These are phyloP conservation scores for Leptomonas pyrrhocoris DNA, from an alignment of 208 protist genomes.

Conservation along the genomic window DNA sequence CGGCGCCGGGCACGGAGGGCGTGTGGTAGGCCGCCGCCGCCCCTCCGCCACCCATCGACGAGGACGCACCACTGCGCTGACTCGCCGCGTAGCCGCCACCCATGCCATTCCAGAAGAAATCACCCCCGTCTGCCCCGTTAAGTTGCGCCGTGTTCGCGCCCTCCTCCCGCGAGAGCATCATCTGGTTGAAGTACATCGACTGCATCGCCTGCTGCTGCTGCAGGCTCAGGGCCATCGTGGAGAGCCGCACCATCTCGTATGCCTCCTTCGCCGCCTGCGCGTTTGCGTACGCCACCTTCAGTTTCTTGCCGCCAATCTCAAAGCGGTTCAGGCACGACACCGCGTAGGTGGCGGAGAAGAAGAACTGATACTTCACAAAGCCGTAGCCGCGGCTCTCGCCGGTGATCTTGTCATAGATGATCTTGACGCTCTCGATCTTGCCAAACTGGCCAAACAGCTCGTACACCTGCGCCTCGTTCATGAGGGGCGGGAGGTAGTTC, in stretches of 20 bases:
- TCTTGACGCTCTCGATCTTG: slow-evolving; percentile 84
- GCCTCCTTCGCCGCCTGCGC: slow-evolving; percentile 60
- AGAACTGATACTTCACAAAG: slow-evolving; percentile 86
- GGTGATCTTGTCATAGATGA: slow-evolving; percentile 87
- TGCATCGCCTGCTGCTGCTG: slow-evolving; percentile 67
- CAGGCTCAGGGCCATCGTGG: slow-evolving; percentile 54
- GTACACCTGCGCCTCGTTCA: slow-evolving; percentile 72
- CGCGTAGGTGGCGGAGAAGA: slow-evolving; percentile 85
- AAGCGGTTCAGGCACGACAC: slow-evolving; percentile 83
- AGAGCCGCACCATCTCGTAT: slow-evolving; percentile 46
- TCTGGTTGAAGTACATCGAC: slow-evolving; percentile 73
- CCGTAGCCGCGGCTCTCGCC: slow-evolving; percentile 87
- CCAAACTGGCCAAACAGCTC: slow-evolving; percentile 86
- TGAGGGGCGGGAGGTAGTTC: slow-evolving; percentile 84
- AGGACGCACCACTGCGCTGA: slow-evolving; percentile 11
- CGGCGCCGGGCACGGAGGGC: background rate
- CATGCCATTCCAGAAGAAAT: slow-evolving; percentile 6
- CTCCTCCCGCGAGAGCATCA: slow-evolving; percentile 45
- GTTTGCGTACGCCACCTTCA: slow-evolving; percentile 89
- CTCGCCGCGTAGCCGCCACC: slow-evolving; percentile 19
- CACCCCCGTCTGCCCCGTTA: slow-evolving; percentile 1
- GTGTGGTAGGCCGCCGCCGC: background rate
- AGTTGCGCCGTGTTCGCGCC: background rate
- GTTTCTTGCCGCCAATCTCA: slow-evolving; percentile 74
- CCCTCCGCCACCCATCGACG: slow-evolving; percentile 3